Evolutionary conservation across 768 basidiomycete species (phyloP).

Genomic region (Boletus vermiculosoides): DNA sequence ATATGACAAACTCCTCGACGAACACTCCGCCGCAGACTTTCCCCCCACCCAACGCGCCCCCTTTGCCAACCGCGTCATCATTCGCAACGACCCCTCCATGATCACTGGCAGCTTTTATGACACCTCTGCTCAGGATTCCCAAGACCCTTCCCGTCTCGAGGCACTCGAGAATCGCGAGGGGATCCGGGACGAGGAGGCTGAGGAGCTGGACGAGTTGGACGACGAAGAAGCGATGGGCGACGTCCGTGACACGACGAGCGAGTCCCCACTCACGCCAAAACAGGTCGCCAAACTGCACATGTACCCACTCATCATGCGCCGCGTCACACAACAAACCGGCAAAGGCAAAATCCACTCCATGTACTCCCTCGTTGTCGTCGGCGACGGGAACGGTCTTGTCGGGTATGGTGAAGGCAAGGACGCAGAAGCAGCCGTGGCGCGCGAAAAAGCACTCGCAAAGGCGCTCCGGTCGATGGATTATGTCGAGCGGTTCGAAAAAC

Average conservation of each 20-base stretch:
- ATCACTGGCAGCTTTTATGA: conserved; percentile 42
- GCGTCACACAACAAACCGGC: conserved; percentile 85
- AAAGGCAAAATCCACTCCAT: conserved; percentile 83
- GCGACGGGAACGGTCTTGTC: conserved; percentile 80
- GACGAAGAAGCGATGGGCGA: conserved; percentile 23
- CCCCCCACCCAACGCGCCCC: conserved; percentile 52
- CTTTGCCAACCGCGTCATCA: conserved; percentile 58
- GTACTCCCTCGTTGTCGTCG: conserved; percentile 67
- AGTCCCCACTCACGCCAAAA: conserved; percentile 14
- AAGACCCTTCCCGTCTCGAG: conserved; percentile 1
- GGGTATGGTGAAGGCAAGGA: conserved; percentile 84
- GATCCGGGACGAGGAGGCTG: conserved; percentile 10
- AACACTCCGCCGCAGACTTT: conserved; percentile 52
- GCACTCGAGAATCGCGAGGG: conserved; percentile 9
- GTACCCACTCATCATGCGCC: conserved; percentile 45
- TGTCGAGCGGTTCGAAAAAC: conserved; percentile 89
- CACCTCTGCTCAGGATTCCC: conserved; percentile 10
- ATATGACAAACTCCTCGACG: conserved; percentile 60
- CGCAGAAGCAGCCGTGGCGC: conserved; percentile 50
- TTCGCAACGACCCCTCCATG: conserved; percentile 72
- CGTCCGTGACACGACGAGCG: conserved; percentile 15
- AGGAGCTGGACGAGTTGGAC: conserved; percentile 16
- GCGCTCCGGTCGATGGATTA: conserved; percentile 89
- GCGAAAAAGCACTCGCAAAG: conserved; percentile 55
- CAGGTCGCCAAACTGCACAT: conserved; percentile 37